Conservation (phyloP, 1,284 basidiomycete genomes). For the Tausonia pullulans region DNA sequence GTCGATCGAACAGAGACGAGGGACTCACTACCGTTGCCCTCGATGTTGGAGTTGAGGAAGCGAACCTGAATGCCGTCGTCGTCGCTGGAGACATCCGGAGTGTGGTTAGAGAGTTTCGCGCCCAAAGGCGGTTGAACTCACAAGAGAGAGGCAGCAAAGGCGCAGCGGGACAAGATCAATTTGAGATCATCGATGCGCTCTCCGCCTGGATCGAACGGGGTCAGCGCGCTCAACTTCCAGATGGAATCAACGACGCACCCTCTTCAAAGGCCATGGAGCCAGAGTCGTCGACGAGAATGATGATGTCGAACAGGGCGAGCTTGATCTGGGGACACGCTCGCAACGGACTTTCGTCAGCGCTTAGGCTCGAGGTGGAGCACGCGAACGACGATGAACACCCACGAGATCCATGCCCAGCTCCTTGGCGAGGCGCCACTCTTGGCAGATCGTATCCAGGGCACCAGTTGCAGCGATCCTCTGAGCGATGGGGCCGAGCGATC, state of each 20-base stretch:
- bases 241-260: slow-evolving; percentile 6
- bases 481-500: slow-evolving; percentile 36
- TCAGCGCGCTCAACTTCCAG: not conserved
- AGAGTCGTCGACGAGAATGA: slow-evolving; percentile 37
- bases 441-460: slow-evolving; percentile 32
- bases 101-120: slow-evolving; percentile 21
- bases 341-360: not conserved
- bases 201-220: not conserved
- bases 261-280: slow-evolving; percentile 18
- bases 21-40: slow-evolving; percentile 33
- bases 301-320: slow-evolving; percentile 33
- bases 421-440: slow-evolving; percentile 33
- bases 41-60: slow-evolving; percentile 38
- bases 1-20: not conserved
- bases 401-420: slow-evolving; percentile 36
- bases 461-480: slow-evolving; percentile 33
- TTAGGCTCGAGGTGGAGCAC: not conserved
- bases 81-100: slow-evolving; percentile 27
- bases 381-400: not conserved
- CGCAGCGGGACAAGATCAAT: slow-evolving; percentile 23
- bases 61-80: slow-evolving; percentile 38
- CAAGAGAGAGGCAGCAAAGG: slow-evolving; percentile 25
- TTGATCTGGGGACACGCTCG: slow-evolving; percentile 21
- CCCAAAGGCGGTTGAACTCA: slow-evolving; percentile 25
- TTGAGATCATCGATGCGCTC: slow-evolving; percentile 35